These are phyloP conservation scores for Cyclotella choctawhatcheeana DNA, from an alignment of 108 stramenopile genomes.

Conservation along the genomic window DNA sequence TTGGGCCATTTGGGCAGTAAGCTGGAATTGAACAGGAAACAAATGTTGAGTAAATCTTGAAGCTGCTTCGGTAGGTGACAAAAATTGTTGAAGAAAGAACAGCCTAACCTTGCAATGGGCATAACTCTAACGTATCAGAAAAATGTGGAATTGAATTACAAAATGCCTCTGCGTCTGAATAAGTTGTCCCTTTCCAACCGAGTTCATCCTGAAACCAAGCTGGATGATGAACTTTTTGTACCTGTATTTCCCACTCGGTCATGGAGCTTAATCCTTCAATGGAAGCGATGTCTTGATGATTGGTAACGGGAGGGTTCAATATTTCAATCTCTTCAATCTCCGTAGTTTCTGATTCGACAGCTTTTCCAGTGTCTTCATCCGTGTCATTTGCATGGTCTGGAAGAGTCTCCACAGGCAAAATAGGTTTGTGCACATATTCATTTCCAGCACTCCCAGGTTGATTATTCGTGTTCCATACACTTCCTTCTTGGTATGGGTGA, in stretches of 20 bases:
- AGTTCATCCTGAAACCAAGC: conserved; percentile 31
- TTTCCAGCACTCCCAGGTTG: conserved; percentile 4
- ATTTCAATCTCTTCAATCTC: neutral
- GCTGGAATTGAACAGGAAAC: conserved; percentile 22
- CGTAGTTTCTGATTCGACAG: neutral
- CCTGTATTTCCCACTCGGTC: conserved; percentile 38
- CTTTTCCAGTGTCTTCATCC: neutral
- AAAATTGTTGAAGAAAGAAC: neutral
- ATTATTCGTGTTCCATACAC: no score
- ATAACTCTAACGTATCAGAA: conserved; percentile 12
- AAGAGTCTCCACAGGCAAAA: conserved; percentile 14
- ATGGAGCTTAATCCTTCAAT: conserved; percentile 4
- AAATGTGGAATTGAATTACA: conserved; percentile 37
- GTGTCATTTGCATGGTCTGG: neutral
- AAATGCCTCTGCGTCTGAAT: conserved; percentile 34
- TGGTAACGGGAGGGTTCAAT: neutral
- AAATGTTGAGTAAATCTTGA: neutral
- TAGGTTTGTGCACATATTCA: conserved; percentile 24
- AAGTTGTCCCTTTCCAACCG: conserved; percentile 47
- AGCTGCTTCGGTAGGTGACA: neutral
- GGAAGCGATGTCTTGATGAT: neutral
- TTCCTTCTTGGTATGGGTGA: no score
- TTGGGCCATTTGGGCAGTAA: conserved; percentile 33
- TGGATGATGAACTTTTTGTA: conserved; percentile 29
- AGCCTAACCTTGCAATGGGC: conserved; percentile 6